Conservation (phyloP, 2,329 filamentous ascomycete species). For the Pseudogymnoascus sp. region DNA sequence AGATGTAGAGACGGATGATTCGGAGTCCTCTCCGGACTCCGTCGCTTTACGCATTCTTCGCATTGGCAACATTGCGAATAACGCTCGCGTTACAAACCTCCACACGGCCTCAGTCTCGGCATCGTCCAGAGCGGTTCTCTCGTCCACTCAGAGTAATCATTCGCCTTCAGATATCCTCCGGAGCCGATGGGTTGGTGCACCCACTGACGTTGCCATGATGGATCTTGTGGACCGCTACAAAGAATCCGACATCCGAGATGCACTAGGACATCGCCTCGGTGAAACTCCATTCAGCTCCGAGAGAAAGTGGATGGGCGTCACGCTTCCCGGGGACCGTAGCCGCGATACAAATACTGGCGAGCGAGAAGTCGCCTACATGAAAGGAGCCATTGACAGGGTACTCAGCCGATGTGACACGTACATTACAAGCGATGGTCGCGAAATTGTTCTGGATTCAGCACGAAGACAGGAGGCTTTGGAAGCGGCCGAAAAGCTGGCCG, state of each 20-base stretch:
- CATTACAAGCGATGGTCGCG: slow-evolving; percentile 74
- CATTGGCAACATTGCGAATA: slow-evolving; percentile 95
- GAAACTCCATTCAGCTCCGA: slow-evolving; percentile 97
- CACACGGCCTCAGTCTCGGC: slow-evolving; percentile 63
- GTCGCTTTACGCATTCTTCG: slow-evolving; percentile 75
- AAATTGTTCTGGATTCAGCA: slow-evolving; percentile 74
- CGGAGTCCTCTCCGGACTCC: slow-evolving; percentile 56
- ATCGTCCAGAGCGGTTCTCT: slow-evolving; percentile 71
- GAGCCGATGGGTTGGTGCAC: slow-evolving; percentile 93
- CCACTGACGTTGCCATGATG: slow-evolving; percentile 94
- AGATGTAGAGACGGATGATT: slow-evolving; percentile 44
- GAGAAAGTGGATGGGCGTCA: slow-evolving; percentile 98
- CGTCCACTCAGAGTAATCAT: slow-evolving; percentile 65
- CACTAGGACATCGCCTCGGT: slow-evolving; percentile 70
- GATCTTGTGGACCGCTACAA: slow-evolving; percentile 86
- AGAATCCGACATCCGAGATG: slow-evolving; percentile 84
- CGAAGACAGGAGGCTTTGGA: slow-evolving; percentile 66
- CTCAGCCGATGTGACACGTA: slow-evolving; percentile 86
- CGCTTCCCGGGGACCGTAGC: slow-evolving; percentile 47
- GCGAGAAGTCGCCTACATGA: slow-evolving; percentile 85
- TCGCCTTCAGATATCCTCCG: slow-evolving; percentile 53
- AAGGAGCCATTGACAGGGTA: slow-evolving; percentile 85
- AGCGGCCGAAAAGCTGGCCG: slow-evolving; percentile 80
- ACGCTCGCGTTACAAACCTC: slow-evolving; percentile 70
- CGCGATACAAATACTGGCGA: slow-evolving; percentile 35